Base-by-base conservation (phyloP, 768 basidiomycete species). In the Serendipita sp. region DNA sequence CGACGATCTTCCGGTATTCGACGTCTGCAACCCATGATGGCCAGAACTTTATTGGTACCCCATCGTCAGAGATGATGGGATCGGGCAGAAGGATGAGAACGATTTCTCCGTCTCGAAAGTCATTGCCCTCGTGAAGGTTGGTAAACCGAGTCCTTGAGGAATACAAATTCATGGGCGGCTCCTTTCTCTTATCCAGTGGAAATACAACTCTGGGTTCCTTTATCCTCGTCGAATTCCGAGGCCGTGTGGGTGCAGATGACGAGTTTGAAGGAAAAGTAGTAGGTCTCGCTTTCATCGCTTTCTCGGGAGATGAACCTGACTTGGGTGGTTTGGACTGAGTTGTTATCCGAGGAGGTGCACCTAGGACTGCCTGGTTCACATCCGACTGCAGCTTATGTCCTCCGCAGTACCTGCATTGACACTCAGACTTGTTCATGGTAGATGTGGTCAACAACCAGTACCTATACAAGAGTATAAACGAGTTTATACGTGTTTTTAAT, bases 1-100 rank as follows among this genome's bases (percentile, higher is more conserved):
- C 66, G 28, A 79, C 70, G 43, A 75, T 71, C 2, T 76, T 74
- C 68, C 78, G 81, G 61, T 85, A 69, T 62, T 74, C 77, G 16
- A 77, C 70, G 63, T 84, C 80, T 17, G 83, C 78, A 5, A 90
- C 78, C 22, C 89, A 67, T 1, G 79, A 86, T 1, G 88, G 88
- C 89, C 89, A 91, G 67, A 81, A 84, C 26, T 72, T 68, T 65
- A 91, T 85, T n/a, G 67, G 67, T 56, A 78, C 75, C 17, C 73
- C 74, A n/a, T 61, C 48, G 69, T 1, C 77, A 76, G 2, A 69
- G 66, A 42, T 88, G 83, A 0, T 82, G 75, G 7, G 74, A 70
- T 42, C 75, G 13, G 63, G 71, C 33, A 90, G 72, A 9, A 77
- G 76, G 62, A 82, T 85, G 85, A 87, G 89, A 9, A 90, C 74